Percentiles rank a stretch among this genome's conserved stretches.
Conservation (phyloP, 2,329 filamentous ascomycete genomes). For the Hawksworthiomyces lignivorus region DNA sequence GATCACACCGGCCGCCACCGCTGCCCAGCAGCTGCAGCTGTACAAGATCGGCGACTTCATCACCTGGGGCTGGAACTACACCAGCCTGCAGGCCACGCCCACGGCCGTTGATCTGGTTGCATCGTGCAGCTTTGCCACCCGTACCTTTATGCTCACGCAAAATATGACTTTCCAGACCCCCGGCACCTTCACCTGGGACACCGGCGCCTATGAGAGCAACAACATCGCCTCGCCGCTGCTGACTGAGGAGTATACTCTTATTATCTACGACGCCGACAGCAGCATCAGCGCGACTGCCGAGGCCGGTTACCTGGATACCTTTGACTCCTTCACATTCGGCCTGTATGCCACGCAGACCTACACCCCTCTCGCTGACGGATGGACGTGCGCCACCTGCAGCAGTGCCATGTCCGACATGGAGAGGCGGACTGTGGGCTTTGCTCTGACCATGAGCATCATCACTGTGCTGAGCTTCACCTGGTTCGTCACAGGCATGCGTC, state of each 20-base stretch:
- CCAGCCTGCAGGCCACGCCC: slow-evolving; percentile 48
- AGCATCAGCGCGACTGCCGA: slow-evolving; percentile 41
- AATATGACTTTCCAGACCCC: slow-evolving; percentile 53
- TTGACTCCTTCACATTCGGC: slow-evolving; percentile 44
- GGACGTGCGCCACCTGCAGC: slow-evolving; percentile 51
- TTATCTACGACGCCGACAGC: slow-evolving; percentile 53
- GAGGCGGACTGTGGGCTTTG: slow-evolving; percentile 40
- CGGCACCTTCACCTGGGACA: slow-evolving; percentile 52
- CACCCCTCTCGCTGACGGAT: slow-evolving; percentile 39
- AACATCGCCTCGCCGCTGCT: slow-evolving; percentile 39
- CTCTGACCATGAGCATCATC: slow-evolving; percentile 45
- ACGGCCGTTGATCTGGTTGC: slow-evolving; percentile 54
- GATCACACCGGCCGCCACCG: slow-evolving; percentile 40
- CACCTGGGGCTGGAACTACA: slow-evolving; percentile 61
- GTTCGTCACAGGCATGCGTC: slow-evolving; percentile 48
- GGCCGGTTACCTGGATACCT: slow-evolving; percentile 48
- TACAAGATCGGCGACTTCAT: slow-evolving; percentile 55
- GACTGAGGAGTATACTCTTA: slow-evolving; percentile 50
- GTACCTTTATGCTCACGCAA: slow-evolving; percentile 53
- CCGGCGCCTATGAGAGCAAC: slow-evolving; percentile 39
- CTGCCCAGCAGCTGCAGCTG: slow-evolving; percentile 40
- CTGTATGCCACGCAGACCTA: slow-evolving; percentile 49
- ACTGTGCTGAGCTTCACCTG: slow-evolving; percentile 56
- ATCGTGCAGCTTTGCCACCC: slow-evolving; percentile 43
- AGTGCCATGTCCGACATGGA: slow-evolving; percentile 40